phyloP scores from a whole-genome alignment of 495 filamentous ascomycete genomes.

The Hyaloscypha bicolor region DNA sequence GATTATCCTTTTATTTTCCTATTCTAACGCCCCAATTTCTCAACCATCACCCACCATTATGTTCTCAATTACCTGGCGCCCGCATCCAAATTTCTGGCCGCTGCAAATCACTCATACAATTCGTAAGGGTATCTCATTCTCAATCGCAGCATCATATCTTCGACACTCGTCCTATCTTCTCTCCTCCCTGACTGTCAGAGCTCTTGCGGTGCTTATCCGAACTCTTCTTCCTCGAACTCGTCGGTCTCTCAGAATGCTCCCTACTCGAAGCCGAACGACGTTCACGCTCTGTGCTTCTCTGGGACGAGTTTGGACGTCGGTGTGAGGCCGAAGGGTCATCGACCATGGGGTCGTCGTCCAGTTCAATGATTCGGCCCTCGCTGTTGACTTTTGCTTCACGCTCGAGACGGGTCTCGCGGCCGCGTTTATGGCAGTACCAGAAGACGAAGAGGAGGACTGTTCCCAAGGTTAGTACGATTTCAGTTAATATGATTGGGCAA shows the following conservation, averaged over 20 bases:
- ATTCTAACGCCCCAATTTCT: not conserved
- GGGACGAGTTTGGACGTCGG: not conserved
- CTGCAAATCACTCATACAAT: not conserved
- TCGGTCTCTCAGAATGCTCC: not conserved
- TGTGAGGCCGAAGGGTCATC: not conserved
- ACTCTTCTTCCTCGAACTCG: conserved; percentile 7
- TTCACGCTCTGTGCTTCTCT: not conserved
- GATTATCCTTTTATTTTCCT: not conserved
- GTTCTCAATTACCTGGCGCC: not conserved
- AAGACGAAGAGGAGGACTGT: conserved; percentile 84
- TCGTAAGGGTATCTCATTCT: not conserved
- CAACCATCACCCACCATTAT: not conserved
- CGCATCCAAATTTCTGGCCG: not conserved
- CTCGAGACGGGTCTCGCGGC: conserved; percentile 79
- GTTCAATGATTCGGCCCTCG: conserved; percentile 28
- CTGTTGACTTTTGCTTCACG: conserved; percentile 25
- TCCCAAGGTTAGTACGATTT: too few relatives aligned
- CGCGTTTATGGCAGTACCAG: conserved; percentile 97
- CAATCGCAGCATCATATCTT: not conserved
- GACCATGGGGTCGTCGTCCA: conserved; percentile 27
- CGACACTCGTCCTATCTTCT: not conserved
- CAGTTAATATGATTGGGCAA: too few relatives aligned
- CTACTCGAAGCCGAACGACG: not conserved
- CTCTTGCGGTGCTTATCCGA: not conserved
- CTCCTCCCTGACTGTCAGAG: conserved; percentile 5